Conservation (phyloP, 192 early-diverging fungal genomes). For the Rhizophagus clarus region DNA sequence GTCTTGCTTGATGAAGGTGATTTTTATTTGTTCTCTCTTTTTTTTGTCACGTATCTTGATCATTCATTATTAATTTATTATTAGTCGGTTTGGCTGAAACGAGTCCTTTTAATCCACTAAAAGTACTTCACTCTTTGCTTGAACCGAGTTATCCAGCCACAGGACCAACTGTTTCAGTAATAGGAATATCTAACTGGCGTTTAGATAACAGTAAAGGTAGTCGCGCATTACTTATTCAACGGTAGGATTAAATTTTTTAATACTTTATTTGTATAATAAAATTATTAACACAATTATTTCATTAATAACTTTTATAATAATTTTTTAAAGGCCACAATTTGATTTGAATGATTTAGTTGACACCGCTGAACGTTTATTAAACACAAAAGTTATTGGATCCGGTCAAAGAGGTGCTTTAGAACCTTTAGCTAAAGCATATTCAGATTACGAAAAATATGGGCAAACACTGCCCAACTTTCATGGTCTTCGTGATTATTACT, state of each 20-base stretch:
- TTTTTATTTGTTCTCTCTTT: background rate
- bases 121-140: background rate
- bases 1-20: constrained; percentile 29
- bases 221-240: constrained; percentile 19
- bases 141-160: background rate
- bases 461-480: constrained; percentile 27
- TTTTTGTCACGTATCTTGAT: background rate
- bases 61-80: background rate
- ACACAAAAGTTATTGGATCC: background rate
- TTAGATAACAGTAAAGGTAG: constrained; percentile 32
- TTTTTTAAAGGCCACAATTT: background rate
- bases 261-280: too few species aligned
- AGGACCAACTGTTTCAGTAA: background rate
- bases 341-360: background rate
- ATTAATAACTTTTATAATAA: background rate
- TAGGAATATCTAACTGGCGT: constrained; percentile 34
- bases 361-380: background rate
- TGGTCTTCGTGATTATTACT: constrained; percentile 9
- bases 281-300: too few species aligned
- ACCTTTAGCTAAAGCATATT: constrained; percentile 3
- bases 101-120: background rate
- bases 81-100: constrained; percentile 34
- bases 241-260: background rate
- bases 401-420: background rate
- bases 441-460: background rate